Conservation (phyloP, 2,329 filamentous ascomycete genomes). For the Monilinia fructigena region DNA sequence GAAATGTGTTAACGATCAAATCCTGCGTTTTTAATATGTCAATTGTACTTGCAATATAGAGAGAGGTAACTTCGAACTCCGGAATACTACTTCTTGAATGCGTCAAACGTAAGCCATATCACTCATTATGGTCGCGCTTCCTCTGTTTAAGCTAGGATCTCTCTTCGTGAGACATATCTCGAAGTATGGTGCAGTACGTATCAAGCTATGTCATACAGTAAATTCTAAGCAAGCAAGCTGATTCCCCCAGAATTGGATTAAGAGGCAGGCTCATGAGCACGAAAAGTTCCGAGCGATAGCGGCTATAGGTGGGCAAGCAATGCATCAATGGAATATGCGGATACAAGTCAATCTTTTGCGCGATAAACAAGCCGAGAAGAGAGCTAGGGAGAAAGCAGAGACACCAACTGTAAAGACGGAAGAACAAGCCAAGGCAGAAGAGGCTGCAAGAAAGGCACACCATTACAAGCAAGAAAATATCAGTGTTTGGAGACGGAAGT, state of each 20-base stretch:
- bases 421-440: constrained; percentile 57
- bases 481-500: constrained; percentile 62
- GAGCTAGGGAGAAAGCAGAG: constrained; percentile 61
- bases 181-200: constrained; percentile 66
- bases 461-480: constrained; percentile 40
- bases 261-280: constrained; percentile 64
- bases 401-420: constrained; percentile 63
- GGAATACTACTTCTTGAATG: background rate
- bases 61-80: background rate
- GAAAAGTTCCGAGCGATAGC: constrained; percentile 59
- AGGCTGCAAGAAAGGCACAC: constrained; percentile 44
- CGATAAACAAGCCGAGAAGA: constrained; percentile 56
- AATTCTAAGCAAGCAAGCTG: constrained; percentile 21
- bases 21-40: background rate
- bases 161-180: constrained; percentile 65
- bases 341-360: constrained; percentile 59
- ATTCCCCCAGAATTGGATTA: constrained; percentile 59
- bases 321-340: constrained; percentile 68
- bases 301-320: constrained; percentile 60
- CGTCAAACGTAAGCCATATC: background rate
- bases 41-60: constrained; percentile 5
- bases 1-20: background rate
- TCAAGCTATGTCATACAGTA: background rate
- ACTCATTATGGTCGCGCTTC: constrained; percentile 59
- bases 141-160: constrained; percentile 65